Base-by-base conservation (phyloP, 441 rosid genomes). In the Populus hybrid region DNA sequence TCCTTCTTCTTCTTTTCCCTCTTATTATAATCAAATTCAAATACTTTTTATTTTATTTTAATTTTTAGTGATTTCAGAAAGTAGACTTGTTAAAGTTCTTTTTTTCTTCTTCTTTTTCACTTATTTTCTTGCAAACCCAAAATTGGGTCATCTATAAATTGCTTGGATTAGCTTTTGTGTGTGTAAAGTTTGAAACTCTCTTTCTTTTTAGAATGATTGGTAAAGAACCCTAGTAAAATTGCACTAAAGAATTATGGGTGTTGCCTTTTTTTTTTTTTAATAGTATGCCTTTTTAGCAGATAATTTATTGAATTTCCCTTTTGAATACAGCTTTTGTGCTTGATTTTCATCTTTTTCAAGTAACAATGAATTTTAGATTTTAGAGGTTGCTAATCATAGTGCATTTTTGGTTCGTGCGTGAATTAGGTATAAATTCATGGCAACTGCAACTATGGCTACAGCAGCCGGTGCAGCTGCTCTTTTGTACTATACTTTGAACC, bases 381-480 rank as follows among this genome's bases (percentile, higher is more conserved):
- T 28, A 21, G 12, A 0, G 33, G 33, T 35, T 67, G 74, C 28
- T 72, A 7, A 9, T 77, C 26, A 31, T 59, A 69, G 50, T 40
- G 50, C 14, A 42, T 65, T 70, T 69, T 18, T 4, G 61, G 61
- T 53, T 53, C n/a, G 61, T 18, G n/a, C n/a, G 56, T 53, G 61
- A 53, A 16, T 53, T 18, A 53, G 61, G 61, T 16, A 16, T 53
- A 87, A 77, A 68, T 72, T 92, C 77, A 95, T 93, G 98, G 99
- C 98, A 72, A 92, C 98, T 79, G 99, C 98, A 56, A 95, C 98
- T 71, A 92, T 93, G 99, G 99, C 99, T 40, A 93, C 97, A 7
- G 98, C 99, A 81, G 98, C 99, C 10, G 99, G 98, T 64, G 99
- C 92, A 71, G 99, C 98, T 88, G 99, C 99, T 64, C 85, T 95